A percentile compares a stretch with the other conserved stretches of the same genome.
Evolutionary conservation across 2,329 filamentous ascomycete genomes (phyloP).

Genomic region (Mycosphaerella arachidis): DNA sequence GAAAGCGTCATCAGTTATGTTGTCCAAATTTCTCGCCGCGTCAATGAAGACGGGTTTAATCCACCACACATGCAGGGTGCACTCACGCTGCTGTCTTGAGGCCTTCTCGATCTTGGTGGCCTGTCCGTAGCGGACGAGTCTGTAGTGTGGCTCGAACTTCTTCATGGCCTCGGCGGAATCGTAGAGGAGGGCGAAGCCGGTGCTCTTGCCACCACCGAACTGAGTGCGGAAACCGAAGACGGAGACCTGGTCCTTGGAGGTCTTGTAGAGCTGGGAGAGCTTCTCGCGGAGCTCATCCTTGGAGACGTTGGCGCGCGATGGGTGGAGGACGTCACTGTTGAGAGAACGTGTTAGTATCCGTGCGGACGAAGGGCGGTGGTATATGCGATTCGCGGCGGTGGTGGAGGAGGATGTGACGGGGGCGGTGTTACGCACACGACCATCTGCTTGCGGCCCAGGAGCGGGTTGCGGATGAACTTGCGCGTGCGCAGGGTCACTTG

Average conservation of each 20-base stretch:
- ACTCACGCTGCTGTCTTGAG: constrained; percentile 98
- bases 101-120: constrained; percentile 95
- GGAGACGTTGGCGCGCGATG: constrained; percentile 95
- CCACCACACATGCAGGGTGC: constrained; percentile 19
- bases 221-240: constrained; percentile 98
- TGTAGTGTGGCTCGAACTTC: constrained; percentile 99
- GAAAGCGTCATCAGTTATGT: constrained; percentile 18
- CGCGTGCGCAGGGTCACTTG: constrained; percentile 70
- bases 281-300: constrained; percentile 98
- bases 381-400: constrained; percentile 3
- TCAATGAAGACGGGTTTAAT: constrained; percentile 2
- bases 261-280: constrained; percentile 95
- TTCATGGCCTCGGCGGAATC: constrained; percentile 97
- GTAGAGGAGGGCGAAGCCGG: constrained; percentile 97
- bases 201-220: constrained; percentile 99
- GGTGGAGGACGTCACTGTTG: constrained; percentile 96
- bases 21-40: neutral
- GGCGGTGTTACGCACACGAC: constrained; percentile 64
- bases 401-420: constrained; percentile 4
- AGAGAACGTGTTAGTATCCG: constrained; percentile 19
- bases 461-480: constrained; percentile 99
- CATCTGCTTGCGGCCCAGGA: constrained; percentile 99
- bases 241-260: constrained; percentile 93
- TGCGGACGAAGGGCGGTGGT: neutral
- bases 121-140: constrained; percentile 87